Base-by-base conservation (phyloP, 352 stramenopile genomes). In the Phytophthora colocasiae region DNA sequence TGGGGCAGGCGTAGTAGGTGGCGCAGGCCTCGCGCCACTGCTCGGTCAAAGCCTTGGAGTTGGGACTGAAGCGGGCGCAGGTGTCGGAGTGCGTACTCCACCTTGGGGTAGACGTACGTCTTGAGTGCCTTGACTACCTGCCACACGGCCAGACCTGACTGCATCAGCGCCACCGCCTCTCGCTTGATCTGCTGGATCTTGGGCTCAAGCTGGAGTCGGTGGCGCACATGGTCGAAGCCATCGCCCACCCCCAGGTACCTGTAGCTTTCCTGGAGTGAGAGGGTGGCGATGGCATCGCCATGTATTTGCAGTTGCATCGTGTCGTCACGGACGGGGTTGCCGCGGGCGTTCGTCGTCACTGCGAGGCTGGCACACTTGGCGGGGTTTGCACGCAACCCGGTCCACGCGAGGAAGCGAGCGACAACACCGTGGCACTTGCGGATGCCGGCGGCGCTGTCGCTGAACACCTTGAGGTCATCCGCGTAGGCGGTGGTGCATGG, bases 271-370 rank as follows among this genome's bases (percentile, higher is more conserved):
- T 32, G 8, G 22, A 47, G 29, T 14, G 17, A 44, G 53, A 12
- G 53, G n/a, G 8, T 22, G 29, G 41, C 11, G 53, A 61, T 51
- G 26, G 17, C 7, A 10, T 52, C 41, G 15, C 29, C 53, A 4
- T 61, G 6, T n/a, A 61, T 1, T 2, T 50, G 5, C 10, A 59
- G 52, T 0, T 15, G 19, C 8, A 49, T 11, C 1, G 3, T 15
- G 6, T 58, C 4, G 38, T 73, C 66, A 15, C 31, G n/a, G 54
- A 54, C 24, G 9, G 43, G 55, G 50, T 70, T 70, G 27, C 59
- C 49, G 34, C 26, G 46, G 2, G 44, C 34, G 26, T 58, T 47
- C 14, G 4, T 14, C 9, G 22, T 54, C 1, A 69, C 46, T 1
- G 61, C n/a, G 3, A 63, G 15, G 19, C 26, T 27, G 3, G 61